Evolutionary conservation across 2,329 filamentous ascomycete genomes (phyloP), one percentile per base, ranked within the genome.

Genomic region (Colletotrichum camelliae): DNA sequence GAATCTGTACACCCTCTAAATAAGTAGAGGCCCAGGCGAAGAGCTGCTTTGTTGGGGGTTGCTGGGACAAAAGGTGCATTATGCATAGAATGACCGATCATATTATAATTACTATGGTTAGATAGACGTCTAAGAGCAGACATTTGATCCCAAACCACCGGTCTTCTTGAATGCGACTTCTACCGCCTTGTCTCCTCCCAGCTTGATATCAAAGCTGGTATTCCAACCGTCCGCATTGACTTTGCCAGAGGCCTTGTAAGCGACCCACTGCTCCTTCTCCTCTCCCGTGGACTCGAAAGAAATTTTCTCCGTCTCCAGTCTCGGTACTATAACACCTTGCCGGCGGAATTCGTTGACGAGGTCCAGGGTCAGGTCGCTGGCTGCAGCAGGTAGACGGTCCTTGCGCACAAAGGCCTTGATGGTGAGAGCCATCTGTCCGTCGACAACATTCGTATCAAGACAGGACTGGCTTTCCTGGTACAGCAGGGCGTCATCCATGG

Each of bases 391-490:
- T 5, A 29, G 4, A 33, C 68, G 62, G 9, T 72, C 73, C 39
- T 72, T 75, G 21, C 69, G 68, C 7, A 75, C 73, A 9, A 68
- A 70, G 7, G 73, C 55, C 24, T 64, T 72, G 62, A 75, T 21
- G 0, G 69, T 67, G 15, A 75, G 31, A 7, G 55, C 13, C 43
- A 72, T n/a, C 73, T 67, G 67, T 7, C 73, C 73, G 15, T 72
- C 33, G 0, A 67, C 62, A 4, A 27, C 37, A 21, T 67, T 29
- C 4, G 67, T 68, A 35, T 64, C 37, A 4, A 77, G 27, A 60
- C 78, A 80, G 8, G 77, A 80, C 67, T 79, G 77, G 4, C 65
- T 27, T 65, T 69, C 16, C 60, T 79, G 77, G 43, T 80, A 80
- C 5, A 78, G 31, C 15, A 79, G 48, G 1, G 64, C 55, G 27